Percentiles rank a stretch among this genome's conserved stretches.
Conservation (phyloP, 352 stramenopile genomes). For the Globisporangium rhizosaccharum region DNA sequence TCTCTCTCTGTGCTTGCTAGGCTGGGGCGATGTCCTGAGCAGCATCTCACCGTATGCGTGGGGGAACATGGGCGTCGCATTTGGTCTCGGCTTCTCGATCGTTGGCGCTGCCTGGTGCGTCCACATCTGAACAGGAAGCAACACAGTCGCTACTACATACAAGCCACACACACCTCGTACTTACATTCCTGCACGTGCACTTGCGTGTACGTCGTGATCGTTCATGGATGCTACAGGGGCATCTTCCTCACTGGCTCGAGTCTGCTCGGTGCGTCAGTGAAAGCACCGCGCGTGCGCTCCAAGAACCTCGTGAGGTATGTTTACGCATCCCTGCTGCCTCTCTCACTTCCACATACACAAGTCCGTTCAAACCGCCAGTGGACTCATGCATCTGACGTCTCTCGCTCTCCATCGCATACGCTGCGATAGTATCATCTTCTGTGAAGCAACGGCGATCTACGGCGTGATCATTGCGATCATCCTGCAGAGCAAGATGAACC, state of each 20-base stretch:
- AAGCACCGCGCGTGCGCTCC: conserved; percentile 96
- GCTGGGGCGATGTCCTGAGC: conserved; percentile 94
- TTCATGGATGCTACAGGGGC: conserved; percentile 39
- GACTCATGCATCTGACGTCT: not conserved
- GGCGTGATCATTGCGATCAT: conserved; percentile 99
- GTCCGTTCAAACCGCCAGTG: too few species aligned
- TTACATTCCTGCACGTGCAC: not conserved
- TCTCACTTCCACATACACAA: not conserved
- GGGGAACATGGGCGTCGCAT: conserved; percentile 96
- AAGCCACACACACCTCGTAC: not conserved
- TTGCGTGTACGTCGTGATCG: not conserved
- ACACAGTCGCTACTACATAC: not conserved
- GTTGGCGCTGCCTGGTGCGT: conserved; percentile 93
- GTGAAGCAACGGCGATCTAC: conserved; percentile 99
- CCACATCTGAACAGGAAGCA: too few species aligned
- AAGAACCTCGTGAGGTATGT: conserved; percentile 96
- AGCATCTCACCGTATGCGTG: conserved; percentile 98
- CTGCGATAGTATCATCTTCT: conserved; percentile 97
- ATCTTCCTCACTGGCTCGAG: conserved; percentile 93
- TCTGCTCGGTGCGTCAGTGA: conserved; percentile 97
- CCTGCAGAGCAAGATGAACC: conserved; percentile 95
- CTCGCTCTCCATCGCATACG: not conserved
- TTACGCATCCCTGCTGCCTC: not conserved
- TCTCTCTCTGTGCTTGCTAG: conserved; percentile 19
- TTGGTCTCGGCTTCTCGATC: conserved; percentile 95